Conservation (phyloP, 345 rosid genomes). For the Eutrema heterophyllum region DNA sequence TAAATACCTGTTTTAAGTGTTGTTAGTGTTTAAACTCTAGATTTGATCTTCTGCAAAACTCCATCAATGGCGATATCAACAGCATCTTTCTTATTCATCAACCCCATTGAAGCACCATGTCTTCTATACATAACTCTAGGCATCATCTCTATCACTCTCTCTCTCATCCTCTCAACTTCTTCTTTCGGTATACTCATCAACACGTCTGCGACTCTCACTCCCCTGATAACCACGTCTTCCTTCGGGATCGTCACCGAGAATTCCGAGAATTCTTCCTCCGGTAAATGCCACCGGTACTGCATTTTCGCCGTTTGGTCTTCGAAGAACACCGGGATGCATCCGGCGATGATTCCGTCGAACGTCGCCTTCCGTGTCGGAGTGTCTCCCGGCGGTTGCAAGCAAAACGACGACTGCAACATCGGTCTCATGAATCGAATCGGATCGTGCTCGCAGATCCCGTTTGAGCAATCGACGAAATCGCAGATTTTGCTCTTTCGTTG, state of each 20-base stretch:
- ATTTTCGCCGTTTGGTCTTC: slow-evolving; percentile 70
- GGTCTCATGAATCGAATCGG: slow-evolving; percentile 80
- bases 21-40: slow-evolving; percentile 35
- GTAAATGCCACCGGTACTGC: slow-evolving; percentile 80
- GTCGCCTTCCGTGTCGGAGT: slow-evolving; percentile 83
- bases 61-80: slow-evolving; percentile 81
- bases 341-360: slow-evolving; percentile 76
- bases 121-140: slow-evolving; percentile 71
- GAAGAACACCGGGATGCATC: slow-evolving; percentile 91
- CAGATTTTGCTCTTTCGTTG: slow-evolving; percentile 40
- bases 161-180: slow-evolving; percentile 67
- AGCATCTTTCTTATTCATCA: slow-evolving; percentile 70
- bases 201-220: slow-evolving; percentile 64
- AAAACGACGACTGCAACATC: slow-evolving; percentile 67
- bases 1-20: slow-evolving; percentile 5
- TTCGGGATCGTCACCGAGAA: slow-evolving; percentile 68
- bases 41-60: slow-evolving; percentile 47
- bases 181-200: slow-evolving; percentile 56
- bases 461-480: slow-evolving; percentile 80
- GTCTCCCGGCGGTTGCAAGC: slow-evolving; percentile 91
- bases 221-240: slow-evolving; percentile 78
- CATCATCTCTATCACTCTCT: slow-evolving; percentile 57
- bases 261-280: slow-evolving; percentile 42
- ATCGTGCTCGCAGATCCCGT: slow-evolving; percentile 86
- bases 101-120: slow-evolving; percentile 67